These are phyloP conservation scores for Croton setiger DNA, from an alignment of 441 rosid species.

Conservation along the genomic window DNA sequence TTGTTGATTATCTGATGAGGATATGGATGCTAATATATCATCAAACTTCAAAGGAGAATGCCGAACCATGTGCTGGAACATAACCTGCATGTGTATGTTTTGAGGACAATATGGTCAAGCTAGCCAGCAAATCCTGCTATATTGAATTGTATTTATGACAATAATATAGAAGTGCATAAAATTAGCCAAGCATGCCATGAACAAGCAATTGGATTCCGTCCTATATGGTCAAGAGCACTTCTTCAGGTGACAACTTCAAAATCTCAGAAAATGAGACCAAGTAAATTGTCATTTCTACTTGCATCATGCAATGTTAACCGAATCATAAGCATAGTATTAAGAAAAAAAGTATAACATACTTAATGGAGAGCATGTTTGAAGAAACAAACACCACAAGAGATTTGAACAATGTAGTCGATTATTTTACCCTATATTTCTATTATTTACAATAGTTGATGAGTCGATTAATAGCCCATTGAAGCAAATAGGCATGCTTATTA, in stretches of 20 bases:
- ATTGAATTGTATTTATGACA: neutral
- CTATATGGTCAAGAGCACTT: neutral
- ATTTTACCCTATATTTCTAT: neutral
- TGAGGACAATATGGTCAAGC: slow-evolving; percentile 9
- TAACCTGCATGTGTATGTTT: slow-evolving; percentile 47
- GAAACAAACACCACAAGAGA: neutral
- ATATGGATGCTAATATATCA: slow-evolving; percentile 57
- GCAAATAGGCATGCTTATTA: neutral
- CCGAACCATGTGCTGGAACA: slow-evolving; percentile 75
- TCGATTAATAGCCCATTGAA: neutral
- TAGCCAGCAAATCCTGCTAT: neutral
- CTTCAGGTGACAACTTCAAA: neutral
- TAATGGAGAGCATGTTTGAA: neutral
- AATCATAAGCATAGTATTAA: neutral
- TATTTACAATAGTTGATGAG: neutral
- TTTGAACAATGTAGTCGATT: neutral
- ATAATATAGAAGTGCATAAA: neutral
- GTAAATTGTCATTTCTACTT: neutral
- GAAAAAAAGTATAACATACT: too few species aligned
- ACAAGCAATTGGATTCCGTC: neutral
- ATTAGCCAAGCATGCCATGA: neutral
- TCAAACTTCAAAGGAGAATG: slow-evolving; percentile 72
- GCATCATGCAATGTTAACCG: neutral
- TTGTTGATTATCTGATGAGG: slow-evolving; percentile 49
- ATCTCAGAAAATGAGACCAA: neutral